These are phyloP conservation scores for Brassica rapa DNA, from an alignment of 345 rosid genomes.

Conservation along the genomic window DNA sequence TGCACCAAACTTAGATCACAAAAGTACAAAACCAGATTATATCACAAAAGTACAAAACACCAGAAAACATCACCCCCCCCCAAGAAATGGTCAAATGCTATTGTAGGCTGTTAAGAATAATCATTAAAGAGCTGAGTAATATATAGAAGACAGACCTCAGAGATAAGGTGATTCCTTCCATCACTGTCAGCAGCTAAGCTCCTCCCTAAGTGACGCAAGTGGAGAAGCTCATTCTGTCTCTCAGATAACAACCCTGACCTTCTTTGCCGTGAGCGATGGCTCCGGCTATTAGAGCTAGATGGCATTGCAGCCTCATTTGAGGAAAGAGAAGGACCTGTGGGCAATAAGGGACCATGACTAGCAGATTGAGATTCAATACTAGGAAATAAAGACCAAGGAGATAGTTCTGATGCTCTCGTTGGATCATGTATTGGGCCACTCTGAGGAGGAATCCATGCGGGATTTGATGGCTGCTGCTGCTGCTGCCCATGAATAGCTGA, in stretches of 20 bases:
- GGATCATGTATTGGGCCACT: conserved; percentile 45
- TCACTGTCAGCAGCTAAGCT: conserved; percentile 66
- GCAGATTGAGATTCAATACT: conserved; percentile 56
- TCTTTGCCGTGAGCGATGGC: conserved; percentile 50
- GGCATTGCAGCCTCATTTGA: conserved; percentile 52
- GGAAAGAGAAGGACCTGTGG: conserved; percentile 61
- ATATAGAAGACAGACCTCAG: conserved; percentile 58
- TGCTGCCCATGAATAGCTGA: conserved; percentile 50
- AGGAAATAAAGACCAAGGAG: conserved; percentile 79
- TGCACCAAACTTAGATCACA: background rate
- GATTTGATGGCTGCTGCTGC: conserved; percentile 46
- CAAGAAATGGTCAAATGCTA: background rate
- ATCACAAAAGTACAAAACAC: conserved; percentile 1
- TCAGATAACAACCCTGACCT: conserved; percentile 57
- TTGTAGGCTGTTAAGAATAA: background rate
- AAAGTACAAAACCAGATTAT: background rate
- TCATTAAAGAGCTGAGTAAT: background rate
- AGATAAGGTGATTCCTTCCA: conserved; percentile 68
- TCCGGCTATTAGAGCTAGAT: conserved; percentile 52
- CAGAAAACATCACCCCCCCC: background rate
- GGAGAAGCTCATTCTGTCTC: conserved; percentile 58
- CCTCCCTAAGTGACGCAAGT: conserved; percentile 61
- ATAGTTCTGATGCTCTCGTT: conserved; percentile 55
- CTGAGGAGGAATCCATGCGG: conserved; percentile 57
- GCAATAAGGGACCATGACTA: conserved; percentile 50